A percentile compares a stretch with the other conserved stretches of the same genome.
phyloP scores from a whole-genome alignment of 2,329 filamentous ascomycete genomes.

The Ramularia endophylla region DNA sequence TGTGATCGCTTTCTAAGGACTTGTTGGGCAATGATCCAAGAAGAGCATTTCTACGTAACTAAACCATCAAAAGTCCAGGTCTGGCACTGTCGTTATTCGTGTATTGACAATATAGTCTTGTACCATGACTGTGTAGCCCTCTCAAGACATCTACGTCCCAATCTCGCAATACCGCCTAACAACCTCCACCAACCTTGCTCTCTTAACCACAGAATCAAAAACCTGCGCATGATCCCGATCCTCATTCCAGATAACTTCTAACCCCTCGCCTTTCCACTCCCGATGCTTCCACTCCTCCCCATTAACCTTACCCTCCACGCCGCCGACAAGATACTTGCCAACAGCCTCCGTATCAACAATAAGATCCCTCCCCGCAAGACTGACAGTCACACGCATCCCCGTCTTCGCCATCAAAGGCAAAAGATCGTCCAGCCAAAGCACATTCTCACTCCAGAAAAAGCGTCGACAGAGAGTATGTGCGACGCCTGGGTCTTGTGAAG shows the following conservation, averaged over 20 bases:
- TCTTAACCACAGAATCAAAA: conserved; percentile 38
- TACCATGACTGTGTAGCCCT: too few species aligned
- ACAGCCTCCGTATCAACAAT: conserved; percentile 59
- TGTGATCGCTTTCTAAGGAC: too few species aligned
- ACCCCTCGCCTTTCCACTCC: conserved; percentile 34
- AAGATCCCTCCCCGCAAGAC: conserved; percentile 54
- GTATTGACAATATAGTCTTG: too few species aligned
- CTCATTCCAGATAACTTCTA: conserved; percentile 57
- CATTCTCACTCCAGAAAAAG: conserved; percentile 68
- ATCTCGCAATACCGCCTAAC: conserved; percentile 11
- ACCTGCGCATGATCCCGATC: conserved; percentile 61
- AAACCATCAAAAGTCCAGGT: too few species aligned
- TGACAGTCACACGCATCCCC: conserved; percentile 47
- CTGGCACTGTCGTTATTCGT: too few species aligned
- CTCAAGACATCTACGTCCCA: background rate
- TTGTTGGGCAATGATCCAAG: too few species aligned
- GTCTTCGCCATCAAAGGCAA: conserved; percentile 28
- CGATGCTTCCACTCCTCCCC: conserved; percentile 24
- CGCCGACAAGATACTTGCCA: conserved; percentile 47
- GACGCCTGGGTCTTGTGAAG: conserved; percentile 59
- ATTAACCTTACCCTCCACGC: conserved; percentile 7
- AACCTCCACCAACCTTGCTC: conserved; percentile 7
- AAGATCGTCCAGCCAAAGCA: conserved; percentile 64
- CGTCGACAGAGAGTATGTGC: conserved; percentile 57
- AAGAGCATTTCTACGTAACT: too few species aligned